phyloP scores from a whole-genome alignment of 83 land plant genomes.

The Isoetes engelmannii region DNA sequence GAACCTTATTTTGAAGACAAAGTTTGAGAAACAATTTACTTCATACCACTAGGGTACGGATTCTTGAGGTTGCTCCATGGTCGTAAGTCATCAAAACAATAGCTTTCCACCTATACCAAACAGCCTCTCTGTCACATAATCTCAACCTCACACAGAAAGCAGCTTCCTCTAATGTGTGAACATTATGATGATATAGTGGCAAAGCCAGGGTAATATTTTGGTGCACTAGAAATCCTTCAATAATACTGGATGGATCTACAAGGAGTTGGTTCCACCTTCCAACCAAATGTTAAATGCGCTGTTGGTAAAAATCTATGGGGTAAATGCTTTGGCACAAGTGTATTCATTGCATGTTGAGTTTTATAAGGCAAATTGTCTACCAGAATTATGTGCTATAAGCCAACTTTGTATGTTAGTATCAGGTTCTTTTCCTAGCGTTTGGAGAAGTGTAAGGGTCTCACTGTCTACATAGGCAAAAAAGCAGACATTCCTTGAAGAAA shows the following conservation, averaged over 20 bases:
- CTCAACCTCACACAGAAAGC: constrained; percentile 64
- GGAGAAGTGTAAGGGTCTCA: constrained; percentile 32
- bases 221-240: constrained; percentile 35
- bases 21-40: too few species aligned
- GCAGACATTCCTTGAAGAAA: constrained; percentile 37
- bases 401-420: constrained; percentile 20
- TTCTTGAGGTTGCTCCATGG: constrained; percentile 51
- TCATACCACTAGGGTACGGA: constrained; percentile 51
- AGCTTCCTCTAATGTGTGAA: constrained; percentile 62
- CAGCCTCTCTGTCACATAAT: constrained; percentile 46
- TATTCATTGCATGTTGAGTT: constrained; percentile 47
- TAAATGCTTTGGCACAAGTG: constrained; percentile 56
- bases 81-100: constrained; percentile 54
- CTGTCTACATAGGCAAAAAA: constrained; percentile 66
- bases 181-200: constrained; percentile 40
- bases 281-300: constrained; percentile 55
- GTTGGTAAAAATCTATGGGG: constrained; percentile 62
- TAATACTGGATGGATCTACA: constrained; percentile 49
- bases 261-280: constrained; percentile 57
- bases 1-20: too few species aligned
- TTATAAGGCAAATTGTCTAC: constrained; percentile 37
- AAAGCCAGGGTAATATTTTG: constrained; percentile 48
- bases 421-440: constrained; percentile 21
- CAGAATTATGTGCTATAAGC: constrained; percentile 46
- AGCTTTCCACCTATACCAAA: constrained; percentile 50